Base-by-base conservation (phyloP, 768 basidiomycete genomes). In the Pulveroboletus sp. region DNA sequence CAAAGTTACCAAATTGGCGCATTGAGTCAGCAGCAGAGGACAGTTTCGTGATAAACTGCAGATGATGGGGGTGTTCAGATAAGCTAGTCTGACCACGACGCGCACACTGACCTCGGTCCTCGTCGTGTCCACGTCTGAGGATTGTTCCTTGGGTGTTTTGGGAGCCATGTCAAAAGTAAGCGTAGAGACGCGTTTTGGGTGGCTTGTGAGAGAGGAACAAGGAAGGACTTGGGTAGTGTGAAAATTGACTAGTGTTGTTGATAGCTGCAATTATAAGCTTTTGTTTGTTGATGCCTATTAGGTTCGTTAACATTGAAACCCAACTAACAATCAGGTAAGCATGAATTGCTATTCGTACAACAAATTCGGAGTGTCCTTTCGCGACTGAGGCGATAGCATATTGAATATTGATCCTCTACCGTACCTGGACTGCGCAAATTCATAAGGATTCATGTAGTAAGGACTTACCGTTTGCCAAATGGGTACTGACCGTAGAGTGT, bases 1-100 rank as follows among this genome's bases (percentile, higher is more conserved):
- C 81, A 36, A 81, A 62, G 42, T 71, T 71, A 5, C 84, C 83
- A 45, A 79, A 81, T 50, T 78, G 75, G 52, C 81, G 80, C 79
- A 90, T 76, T 31, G 78, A 69, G 41, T 78, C 76, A 32, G 86
- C 84, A 49, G 86, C 78, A 20, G 72, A 70, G 53, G 62, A 65
- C 55, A 89, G 72, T 58, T 77, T 76, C 26, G 69, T 63, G 29
- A 77, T 74, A 65, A 86, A 76, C 85, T 87, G 46, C 19, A 58
- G 47, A 58, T 49, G 47, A 55, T 58, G 54, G 63, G 50, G 47
- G 40, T 2, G 22, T 56, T 64, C 51, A 54, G 55, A 65, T 57
- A 54, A 53, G 45, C 34, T 39, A 38, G 24, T 26, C 29, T 35
- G 16, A 35, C 22, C 36, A 41, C 13, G 53, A 53, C 54, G 51